Base-by-base conservation (phyloP, 1,284 basidiomycete species). In the Sanguinoderma infundibulare region DNA sequence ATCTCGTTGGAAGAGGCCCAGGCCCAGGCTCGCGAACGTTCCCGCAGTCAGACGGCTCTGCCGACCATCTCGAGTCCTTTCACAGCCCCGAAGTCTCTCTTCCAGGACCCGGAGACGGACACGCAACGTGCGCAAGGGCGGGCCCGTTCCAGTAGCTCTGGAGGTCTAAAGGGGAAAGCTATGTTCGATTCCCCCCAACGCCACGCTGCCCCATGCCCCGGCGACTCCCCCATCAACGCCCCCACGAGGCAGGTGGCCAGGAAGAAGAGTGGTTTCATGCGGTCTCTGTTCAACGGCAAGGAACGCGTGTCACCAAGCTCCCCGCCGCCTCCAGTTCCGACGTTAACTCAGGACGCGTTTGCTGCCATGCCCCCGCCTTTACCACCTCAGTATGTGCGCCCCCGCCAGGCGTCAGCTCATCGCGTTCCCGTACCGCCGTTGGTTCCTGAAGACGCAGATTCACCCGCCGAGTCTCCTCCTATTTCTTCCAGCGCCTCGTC, bases 211-310 rank as follows among this genome's bases (percentile, higher is more conserved):
- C 58, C 61, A 53, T 36, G 66, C 39, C 63, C 77, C 30, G 79
- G 78, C 3, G 89, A 86, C 64, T 67, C 74, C 1, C 69, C 92
- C 44, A 88, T 84, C 70, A 84, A 86, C 39, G 64, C 62, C 12
- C 67, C 69, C 10, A 57, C 57, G 24, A 68, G 61, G 58, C 59
- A 64, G 9, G 65, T 75, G 14, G 60, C 40, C 14, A 68, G 69
- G 61, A 75, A 90, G 78, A 92, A 89, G 73, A 93, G 91, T 67
- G 91, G 90, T 1, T 90, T 94, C 72, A 86, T 94, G 87, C 81
- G 89, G n/a, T n/a, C n/a, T 58, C 74, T 94, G 14, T 92, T 94
- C 74, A 86, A 88, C 69, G 80, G 80, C 30, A 78, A 77, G 70
- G 86, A 82, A 78, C 55, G 63, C 14, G 49, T 70, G 59, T 70